These are phyloP conservation scores for Raphanus raphanistrum DNA, from an alignment of 345 rosid species.

Conservation along the genomic window DNA sequence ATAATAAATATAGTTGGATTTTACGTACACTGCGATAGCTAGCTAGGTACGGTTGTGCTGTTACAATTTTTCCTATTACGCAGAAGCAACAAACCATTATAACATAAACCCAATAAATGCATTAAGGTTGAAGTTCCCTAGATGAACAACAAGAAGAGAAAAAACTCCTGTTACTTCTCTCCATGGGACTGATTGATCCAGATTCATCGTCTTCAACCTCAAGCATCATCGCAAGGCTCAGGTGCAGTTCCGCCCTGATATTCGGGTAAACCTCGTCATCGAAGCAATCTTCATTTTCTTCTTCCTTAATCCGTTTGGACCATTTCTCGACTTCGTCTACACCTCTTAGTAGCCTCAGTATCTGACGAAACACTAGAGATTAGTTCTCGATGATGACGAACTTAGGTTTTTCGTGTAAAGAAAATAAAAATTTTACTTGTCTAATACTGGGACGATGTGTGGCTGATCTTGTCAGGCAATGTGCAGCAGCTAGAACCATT, in stretches of 20 bases:
- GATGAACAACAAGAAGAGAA: slow-evolving; percentile 38
- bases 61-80: too few relatives aligned
- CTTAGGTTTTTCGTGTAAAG: background rate
- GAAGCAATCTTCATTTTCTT: slow-evolving; percentile 39
- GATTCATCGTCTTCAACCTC: slow-evolving; percentile 57
- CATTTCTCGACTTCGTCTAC: slow-evolving; percentile 39
- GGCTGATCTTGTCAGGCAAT: slow-evolving; percentile 66
- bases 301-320: slow-evolving; percentile 20
- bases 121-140: slow-evolving; percentile 53
- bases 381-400: background rate
- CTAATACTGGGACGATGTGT: slow-evolving; percentile 70
- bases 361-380: slow-evolving; percentile 40
- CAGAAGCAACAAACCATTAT: background rate
- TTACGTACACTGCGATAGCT: too few relatives aligned
- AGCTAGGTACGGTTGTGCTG: too few relatives aligned
- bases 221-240: slow-evolving; percentile 59
- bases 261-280: slow-evolving; percentile 86
- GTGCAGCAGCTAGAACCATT: slow-evolving; percentile 78
- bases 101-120: background rate
- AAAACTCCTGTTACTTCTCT: slow-evolving; percentile 44
- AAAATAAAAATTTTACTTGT: slow-evolving; percentile 9
- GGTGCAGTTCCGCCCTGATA: slow-evolving; percentile 51
- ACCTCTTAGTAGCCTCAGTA: slow-evolving; percentile 60
- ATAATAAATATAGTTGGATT: too few relatives aligned
- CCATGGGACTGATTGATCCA: slow-evolving; percentile 58